Percentiles rank a stretch among this genome's conserved stretches.
Evolutionary conservation across 176 grass and related monocot species (phyloP).

Genomic region (Oryza longistaminata): DNA sequence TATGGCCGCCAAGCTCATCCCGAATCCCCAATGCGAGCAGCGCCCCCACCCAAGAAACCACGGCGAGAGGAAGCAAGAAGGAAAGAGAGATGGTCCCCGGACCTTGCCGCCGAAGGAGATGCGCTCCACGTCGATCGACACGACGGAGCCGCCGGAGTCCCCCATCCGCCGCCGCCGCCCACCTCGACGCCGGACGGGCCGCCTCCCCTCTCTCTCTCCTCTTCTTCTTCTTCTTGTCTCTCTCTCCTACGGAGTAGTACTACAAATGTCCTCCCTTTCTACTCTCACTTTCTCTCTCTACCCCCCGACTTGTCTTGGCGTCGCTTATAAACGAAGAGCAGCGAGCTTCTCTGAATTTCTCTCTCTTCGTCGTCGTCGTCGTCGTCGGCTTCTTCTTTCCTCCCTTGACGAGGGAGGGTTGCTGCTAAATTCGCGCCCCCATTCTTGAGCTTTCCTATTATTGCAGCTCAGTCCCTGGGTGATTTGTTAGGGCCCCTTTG

Average conservation of each 20-base stretch:
- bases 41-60: not conserved
- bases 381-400: not conserved
- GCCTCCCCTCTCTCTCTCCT: not conserved
- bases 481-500: too few species aligned
- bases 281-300: not conserved
- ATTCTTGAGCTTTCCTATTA: slow-evolving; percentile 31
- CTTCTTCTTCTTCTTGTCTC: not conserved
- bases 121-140: slow-evolving; percentile 74
- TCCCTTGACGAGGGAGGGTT: not conserved
- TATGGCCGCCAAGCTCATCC: not conserved
- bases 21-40: slow-evolving; percentile 6
- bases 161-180: slow-evolving; percentile 42
- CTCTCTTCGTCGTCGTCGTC: not conserved
- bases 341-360: slow-evolving; percentile 10
- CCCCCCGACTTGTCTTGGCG: slow-evolving; percentile 23
- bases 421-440: slow-evolving; percentile 31
- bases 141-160: slow-evolving; percentile 63
- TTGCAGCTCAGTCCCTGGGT: slow-evolving; percentile 14
- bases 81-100: slow-evolving; percentile 5
- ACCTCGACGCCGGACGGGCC: slow-evolving; percentile 9
- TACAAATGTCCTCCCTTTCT: slow-evolving; percentile 8
- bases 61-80: not conserved
- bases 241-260: too few species aligned
- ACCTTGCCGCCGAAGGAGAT: slow-evolving; percentile 96
- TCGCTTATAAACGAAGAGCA: slow-evolving; percentile 61